A percentile compares a stretch with the other conserved stretches of the same genome.
Conservation (phyloP, 164 flowering plant species). For the Paratinospora sagittata region DNA sequence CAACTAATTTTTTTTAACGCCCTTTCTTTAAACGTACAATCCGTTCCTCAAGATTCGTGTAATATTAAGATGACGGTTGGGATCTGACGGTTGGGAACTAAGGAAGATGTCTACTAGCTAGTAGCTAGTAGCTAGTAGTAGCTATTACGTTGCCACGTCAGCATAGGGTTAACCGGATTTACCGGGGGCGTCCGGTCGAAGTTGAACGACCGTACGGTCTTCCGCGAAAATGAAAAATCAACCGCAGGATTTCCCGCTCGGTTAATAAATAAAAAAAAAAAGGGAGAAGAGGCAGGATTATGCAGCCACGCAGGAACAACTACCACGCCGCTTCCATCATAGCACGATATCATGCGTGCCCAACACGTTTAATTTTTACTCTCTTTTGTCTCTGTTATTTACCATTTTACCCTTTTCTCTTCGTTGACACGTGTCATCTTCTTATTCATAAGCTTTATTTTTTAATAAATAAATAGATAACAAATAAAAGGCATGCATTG, state of each 20-base stretch:
- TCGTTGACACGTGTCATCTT: background rate
- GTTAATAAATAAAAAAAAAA: too few relatives aligned
- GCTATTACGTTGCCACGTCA: too few relatives aligned
- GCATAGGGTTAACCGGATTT: too few relatives aligned
- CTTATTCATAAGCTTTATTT: too few relatives aligned
- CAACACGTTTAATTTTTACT: slow-evolving; percentile 1
- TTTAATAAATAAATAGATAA: too few relatives aligned
- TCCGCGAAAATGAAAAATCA: background rate
- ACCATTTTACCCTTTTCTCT: background rate
- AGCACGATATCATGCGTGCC: background rate
- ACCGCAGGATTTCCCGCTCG: background rate
- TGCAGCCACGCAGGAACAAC: background rate
- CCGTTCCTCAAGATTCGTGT: background rate
- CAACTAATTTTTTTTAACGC: background rate
- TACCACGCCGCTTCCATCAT: background rate
- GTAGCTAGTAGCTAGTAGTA: too few relatives aligned
- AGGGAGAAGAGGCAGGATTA: background rate
- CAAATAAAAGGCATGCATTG: too few relatives aligned
- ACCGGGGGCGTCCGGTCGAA: too few relatives aligned
- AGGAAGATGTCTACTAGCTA: background rate
- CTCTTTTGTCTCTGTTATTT: background rate
- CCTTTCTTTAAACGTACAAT: background rate
- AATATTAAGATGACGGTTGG: background rate
- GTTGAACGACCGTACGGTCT: background rate
- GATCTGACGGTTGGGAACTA: background rate